Conservation (phyloP, 495 filamentous ascomycete species). For the Penicillium canariense region DNA sequence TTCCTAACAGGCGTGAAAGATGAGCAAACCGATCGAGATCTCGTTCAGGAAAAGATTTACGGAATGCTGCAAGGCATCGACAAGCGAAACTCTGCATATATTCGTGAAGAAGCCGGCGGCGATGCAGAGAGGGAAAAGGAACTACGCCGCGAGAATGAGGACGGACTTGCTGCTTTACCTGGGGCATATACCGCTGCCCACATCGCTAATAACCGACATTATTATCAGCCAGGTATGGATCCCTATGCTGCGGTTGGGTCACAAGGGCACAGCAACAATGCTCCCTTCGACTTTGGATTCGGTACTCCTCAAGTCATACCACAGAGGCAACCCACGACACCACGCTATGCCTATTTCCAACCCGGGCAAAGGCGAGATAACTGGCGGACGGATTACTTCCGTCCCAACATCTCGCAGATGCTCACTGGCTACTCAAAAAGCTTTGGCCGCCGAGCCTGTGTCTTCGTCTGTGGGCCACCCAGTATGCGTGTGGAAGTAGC, state of each 20-base stretch:
- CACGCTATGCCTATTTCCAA: conserved; percentile 78
- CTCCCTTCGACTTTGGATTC: conserved; percentile 37
- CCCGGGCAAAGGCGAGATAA: conserved; percentile 68
- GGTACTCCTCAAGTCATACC: conserved; percentile 9
- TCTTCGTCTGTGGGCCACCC: conserved; percentile 90
- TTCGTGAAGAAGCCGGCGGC: conserved; percentile 76
- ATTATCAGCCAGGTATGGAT: conserved; percentile 14
- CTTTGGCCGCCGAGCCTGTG: conserved; percentile 80
- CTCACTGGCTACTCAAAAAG: conserved; percentile 74
- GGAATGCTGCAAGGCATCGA: conserved; percentile 75
- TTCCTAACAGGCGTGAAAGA: conserved; percentile 66
- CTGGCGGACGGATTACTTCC: conserved; percentile 91
- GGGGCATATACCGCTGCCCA: conserved; percentile 34
- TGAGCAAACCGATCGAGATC: conserved; percentile 55
- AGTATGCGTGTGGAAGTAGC: conserved; percentile 84
- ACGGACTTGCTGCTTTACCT: conserved; percentile 79
- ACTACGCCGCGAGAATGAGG: conserved; percentile 81
- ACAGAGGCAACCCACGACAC: conserved; percentile 37
- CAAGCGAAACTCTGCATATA: conserved; percentile 77
- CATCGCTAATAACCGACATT: conserved; percentile 14
- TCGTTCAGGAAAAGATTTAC: conserved; percentile 81
- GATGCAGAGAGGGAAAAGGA: conserved; percentile 74
- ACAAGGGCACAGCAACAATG: conserved; percentile 2
- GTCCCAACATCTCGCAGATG: conserved; percentile 82
- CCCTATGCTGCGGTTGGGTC: conserved; percentile 5